Evolutionary conservation across 306 rosid species (phyloP).

Genomic region (Leucaena leucocephala): DNA sequence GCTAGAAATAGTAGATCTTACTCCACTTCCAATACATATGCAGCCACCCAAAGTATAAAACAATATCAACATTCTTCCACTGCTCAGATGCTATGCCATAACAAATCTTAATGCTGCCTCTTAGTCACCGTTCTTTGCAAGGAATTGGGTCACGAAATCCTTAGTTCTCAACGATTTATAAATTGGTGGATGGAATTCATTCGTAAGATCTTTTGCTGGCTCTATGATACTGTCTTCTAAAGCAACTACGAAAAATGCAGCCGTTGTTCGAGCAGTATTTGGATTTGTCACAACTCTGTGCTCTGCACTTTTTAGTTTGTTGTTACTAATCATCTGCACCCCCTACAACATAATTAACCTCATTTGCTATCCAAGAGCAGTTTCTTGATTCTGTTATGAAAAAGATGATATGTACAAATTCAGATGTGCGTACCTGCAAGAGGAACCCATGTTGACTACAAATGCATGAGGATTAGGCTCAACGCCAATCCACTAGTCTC

Average conservation of each 20-base stretch:
- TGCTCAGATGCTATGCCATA: too few species aligned
- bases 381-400: background rate
- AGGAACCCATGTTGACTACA: conserved; percentile 31
- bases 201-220: conserved; percentile 52
- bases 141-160: background rate
- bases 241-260: conserved; percentile 44
- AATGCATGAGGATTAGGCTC: background rate
- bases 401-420: background rate
- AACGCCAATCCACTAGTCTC: too few species aligned
- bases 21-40: too few species aligned
- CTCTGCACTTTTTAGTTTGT: background rate
- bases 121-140: background rate
- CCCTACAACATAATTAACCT: background rate
- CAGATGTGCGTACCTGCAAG: background rate
- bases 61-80: too few species aligned
- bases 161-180: background rate
- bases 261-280: conserved; percentile 39
- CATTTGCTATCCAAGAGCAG: background rate
- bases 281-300: conserved; percentile 15
- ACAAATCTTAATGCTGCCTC: too few species aligned
- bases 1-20: background rate
- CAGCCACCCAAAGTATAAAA: too few species aligned
- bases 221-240: conserved; percentile 41
- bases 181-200: conserved; percentile 46
- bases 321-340: background rate